phyloP scores from a whole-genome alignment of 495 filamentous ascomycete genomes.

The Annulohypoxylon moriforme region DNA sequence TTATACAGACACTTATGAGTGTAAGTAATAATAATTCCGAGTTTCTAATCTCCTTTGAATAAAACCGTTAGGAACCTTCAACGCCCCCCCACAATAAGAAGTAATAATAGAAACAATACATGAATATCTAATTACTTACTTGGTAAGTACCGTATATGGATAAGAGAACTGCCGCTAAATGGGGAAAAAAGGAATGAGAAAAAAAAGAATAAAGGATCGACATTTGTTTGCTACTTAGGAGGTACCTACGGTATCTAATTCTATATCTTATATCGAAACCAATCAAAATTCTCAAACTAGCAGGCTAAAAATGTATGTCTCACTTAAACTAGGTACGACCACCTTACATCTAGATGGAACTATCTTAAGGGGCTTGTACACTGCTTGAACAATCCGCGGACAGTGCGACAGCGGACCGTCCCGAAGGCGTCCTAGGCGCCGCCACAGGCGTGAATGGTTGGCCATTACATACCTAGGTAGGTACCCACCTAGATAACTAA shows the following conservation, averaged over 20 bases:
- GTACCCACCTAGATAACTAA: not conserved
- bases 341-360: not conserved
- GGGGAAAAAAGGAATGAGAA: too few species aligned
- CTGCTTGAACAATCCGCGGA: not conserved
- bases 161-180: too few species aligned
- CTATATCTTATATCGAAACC: not conserved
- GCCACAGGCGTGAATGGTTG: not conserved
- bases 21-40: too few species aligned
- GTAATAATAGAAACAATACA: too few species aligned
- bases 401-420: constrained; percentile 1
- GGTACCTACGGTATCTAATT: not conserved
- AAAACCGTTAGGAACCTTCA: not conserved
- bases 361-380: not conserved
- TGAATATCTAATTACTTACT: too few species aligned
- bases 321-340: not conserved
- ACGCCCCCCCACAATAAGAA: too few species aligned
- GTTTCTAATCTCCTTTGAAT: not conserved
- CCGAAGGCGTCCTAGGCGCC: not conserved
- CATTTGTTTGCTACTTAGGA: not conserved
- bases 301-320: not conserved
- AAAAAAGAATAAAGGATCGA: not conserved
- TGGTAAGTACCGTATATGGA: too few species aligned
- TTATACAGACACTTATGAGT: too few species aligned
- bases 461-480: not conserved
- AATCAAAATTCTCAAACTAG: not conserved